Evolutionary conservation across 306 rosid species (phyloP), one percentile per base, ranked within the genome.

Genomic region (Cicer judaicum): DNA sequence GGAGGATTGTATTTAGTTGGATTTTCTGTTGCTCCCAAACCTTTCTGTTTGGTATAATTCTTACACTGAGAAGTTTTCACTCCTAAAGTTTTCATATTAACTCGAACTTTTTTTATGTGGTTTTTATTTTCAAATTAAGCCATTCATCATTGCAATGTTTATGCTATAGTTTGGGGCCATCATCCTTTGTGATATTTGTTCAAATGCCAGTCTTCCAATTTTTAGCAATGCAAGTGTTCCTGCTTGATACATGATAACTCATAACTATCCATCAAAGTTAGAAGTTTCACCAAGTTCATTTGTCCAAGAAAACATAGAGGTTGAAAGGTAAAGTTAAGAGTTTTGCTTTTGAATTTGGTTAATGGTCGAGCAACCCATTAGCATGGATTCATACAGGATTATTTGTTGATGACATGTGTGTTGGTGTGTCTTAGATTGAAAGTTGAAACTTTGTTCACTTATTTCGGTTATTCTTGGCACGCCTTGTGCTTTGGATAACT

Each of bases 271-370:
- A 60, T 71, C n/a, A 43, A 48, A 12, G 10, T 50, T 66, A 36
- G 57, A 63, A 48, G 43, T 63, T 78, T 78, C 57, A 47, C 46
- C 74, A 46, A 36, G 70, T 50, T 74, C 41, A 69, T 47, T 70
- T 77, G 49, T 78, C 52, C 47, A 56, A 12, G 34, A 38, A 53
- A 78, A 61, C 18, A 6, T 57, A 53, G 44, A 54, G 48, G 73
- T 36, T 70, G 15, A 55, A 59, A 29, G 34, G 5, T 29, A 29
- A 29, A 29, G 34, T 29, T 29, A 29, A 29, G 34, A 29, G 34
- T 29, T 29, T 29, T 29, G 34, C 34, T 29, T 29, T 29, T 29
- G 5, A 29, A 29, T 29, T 29, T 29, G 34, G 34, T 29, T 4
- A 29, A 24, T 24, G 34, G 34, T 24, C 4, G 34, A 24, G 5